Base-by-base conservation (phyloP, 495 filamentous ascomycete genomes). In the Hypoxylon rickii region DNA sequence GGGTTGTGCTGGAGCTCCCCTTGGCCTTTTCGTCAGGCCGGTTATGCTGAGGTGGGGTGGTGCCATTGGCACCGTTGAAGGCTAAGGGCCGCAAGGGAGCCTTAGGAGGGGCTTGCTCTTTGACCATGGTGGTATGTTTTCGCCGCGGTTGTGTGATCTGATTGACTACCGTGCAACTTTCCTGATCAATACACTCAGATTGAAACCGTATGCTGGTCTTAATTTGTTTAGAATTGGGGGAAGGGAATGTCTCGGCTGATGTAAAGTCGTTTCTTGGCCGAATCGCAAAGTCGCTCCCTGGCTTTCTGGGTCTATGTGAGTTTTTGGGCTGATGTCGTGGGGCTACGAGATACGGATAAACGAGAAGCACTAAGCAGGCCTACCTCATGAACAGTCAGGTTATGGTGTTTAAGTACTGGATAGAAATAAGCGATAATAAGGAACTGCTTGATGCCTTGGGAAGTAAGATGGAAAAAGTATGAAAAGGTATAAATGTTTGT, bases 201-300 rank as follows among this genome's bases (percentile, higher is more conserved):
- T 16, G 20, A 7, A 32, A 41, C 24, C 37, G 33, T n/a, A 32
- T 13, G 7, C 26, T 17, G 7, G 22, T 20, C 31, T 39, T 20
- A 22, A 6, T 50, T 20, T 55, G 42, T 32, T 42, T 50, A 8
- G 42, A 32, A 26, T 44, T 48, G 17, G 31, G 22, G 60, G 65
- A 65, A 18, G 51, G 40, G 0, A 65, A 56, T 55, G 36, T 61
- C 13, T 72, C 58, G 47, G 49, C 34, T 6, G 69, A 69, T 21
- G 53, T 41, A 12, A 71, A 61, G 43, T 64, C 67, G 63, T 73
- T 71, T 37, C 69, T 68, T 19, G 70, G 72, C 44, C 68, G 70
- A 53, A 71, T 55, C 51, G 64, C 62, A 37, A 69, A 70, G 17
- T 57, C 33, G 26, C 67, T 61, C 32, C 70, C 68, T 8, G 66